Percentiles rank a stretch among this genome's conserved stretches.
These are phyloP conservation scores for Neofusicoccum kwambonambiense DNA, from an alignment of 2,329 filamentous ascomycete genomes.

Conservation along the genomic window DNA sequence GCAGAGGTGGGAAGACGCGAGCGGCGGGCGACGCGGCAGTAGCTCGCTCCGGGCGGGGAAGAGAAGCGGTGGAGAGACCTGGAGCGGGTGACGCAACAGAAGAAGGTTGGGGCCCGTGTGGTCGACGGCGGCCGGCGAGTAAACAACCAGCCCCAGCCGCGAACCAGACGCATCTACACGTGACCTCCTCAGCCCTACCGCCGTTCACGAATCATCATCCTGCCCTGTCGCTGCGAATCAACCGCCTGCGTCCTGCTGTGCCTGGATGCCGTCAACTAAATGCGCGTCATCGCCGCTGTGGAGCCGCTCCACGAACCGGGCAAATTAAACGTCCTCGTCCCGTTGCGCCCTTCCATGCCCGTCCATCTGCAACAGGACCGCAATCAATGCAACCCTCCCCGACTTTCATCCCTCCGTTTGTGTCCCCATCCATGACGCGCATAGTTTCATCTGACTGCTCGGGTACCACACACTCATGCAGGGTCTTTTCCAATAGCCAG, in stretches of 20 bases:
- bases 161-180: neutral
- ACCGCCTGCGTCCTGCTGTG: neutral
- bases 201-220: conserved; percentile 8
- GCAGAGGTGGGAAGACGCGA: neutral
- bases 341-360: neutral
- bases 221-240: neutral
- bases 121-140: neutral
- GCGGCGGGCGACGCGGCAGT: neutral
- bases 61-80: neutral
- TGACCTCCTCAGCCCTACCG: conserved; percentile 2
- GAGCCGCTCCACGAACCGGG: neutral
- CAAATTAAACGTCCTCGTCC: neutral
- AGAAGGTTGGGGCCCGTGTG: conserved; percentile 3
- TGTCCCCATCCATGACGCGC: neutral
- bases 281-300: conserved; percentile 11
- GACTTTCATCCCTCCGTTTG: neutral
- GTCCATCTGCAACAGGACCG: neutral
- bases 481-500: neutral
- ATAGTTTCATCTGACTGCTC: neutral
- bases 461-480: neutral
- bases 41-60: neutral
- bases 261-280: neutral
- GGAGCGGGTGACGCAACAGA: conserved; percentile 3
- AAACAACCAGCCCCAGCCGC: conserved; percentile 5
- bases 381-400: neutral